Evolutionary conservation across 129 eudicot species (phyloP).

Genomic region (Oenanthe sinensis): DNA sequence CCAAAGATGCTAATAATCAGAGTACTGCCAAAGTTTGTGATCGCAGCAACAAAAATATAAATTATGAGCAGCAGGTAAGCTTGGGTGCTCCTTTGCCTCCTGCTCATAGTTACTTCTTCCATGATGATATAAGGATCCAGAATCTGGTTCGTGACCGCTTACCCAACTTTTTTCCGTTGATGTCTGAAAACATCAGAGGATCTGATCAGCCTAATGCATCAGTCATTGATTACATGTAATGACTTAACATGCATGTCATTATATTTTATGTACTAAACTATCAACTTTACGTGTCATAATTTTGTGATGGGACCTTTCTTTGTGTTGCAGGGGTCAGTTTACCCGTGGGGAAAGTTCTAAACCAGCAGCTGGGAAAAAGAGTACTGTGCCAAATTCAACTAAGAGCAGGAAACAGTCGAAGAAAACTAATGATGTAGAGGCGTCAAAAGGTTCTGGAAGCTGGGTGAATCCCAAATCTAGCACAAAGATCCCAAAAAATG

Average conservation of each 20-base stretch:
- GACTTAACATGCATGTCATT: slow-evolving; percentile 7
- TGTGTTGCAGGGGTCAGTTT: slow-evolving; percentile 65
- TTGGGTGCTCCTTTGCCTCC: slow-evolving; percentile 45
- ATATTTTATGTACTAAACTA: neutral
- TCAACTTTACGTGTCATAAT: neutral
- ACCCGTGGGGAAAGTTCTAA: slow-evolving; percentile 35
- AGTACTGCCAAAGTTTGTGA: slow-evolving; percentile 9
- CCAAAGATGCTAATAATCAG: slow-evolving; percentile 29
- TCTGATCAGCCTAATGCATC: slow-evolving; percentile 32
- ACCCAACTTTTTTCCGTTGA: slow-evolving; percentile 59
- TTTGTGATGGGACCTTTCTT: neutral
- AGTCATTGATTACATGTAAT: slow-evolving; percentile 71
- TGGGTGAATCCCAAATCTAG: slow-evolving; percentile 44
- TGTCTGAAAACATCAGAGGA: slow-evolving; percentile 26
- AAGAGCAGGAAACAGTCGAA: slow-evolving; percentile 24
- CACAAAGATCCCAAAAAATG: slow-evolving; percentile 48
- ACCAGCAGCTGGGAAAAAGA: slow-evolving; percentile 27
- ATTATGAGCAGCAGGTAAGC: slow-evolving; percentile 19
- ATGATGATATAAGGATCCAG: slow-evolving; percentile 61
- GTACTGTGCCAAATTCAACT: slow-evolving; percentile 24
- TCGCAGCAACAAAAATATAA: slow-evolving; percentile 16
- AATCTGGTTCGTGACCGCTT: slow-evolving; percentile 62
- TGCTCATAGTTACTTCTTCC: slow-evolving; percentile 56
- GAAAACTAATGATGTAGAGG: slow-evolving; percentile 22
- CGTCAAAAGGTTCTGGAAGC: slow-evolving; percentile 25